Evolutionary conservation across 805 yeast species (phyloP), one percentile per base, ranked within the genome.

Genomic region (Groenewaldozyma tartarivorans): DNA sequence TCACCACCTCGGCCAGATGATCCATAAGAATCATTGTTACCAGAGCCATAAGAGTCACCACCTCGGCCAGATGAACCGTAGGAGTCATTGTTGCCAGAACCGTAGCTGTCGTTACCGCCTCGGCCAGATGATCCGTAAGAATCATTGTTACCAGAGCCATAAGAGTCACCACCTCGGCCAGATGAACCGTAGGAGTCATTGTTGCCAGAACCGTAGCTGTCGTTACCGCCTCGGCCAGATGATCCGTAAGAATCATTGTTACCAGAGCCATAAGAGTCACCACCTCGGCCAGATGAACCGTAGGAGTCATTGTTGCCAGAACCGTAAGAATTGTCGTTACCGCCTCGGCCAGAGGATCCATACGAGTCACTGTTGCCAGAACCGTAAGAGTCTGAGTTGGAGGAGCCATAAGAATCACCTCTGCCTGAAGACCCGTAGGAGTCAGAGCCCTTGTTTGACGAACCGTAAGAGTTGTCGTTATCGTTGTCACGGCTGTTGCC

Each of bases 201-300:
- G 41, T 47, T 48, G 34, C 45, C 55, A n/a, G 21, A 7, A 30
- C 19, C 24, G 16, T 31, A 46, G 11, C 40, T 35, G 26, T 34
- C 38, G 50, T 53, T 44, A 45, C 61, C 56, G 43, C 53, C 52
- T 37, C 54, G 49, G 49, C 60, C 59, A 33, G 54, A 56, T 24
- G 57, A 52, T 33, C 61, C 64, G 43, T 57, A 57, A 19, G 61
- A 53, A 53, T 54, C 52, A 40, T 51, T 43, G 39, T 55, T 60
- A 43, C 56, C 56, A 36, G 35, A n/a, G 18, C 54, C 54, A 42
- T 43, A 50, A 19, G 54, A 49, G 41, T 46, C 48, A 26, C 20
- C 20, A 34, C 36, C 36, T 3, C 34, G 6, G 15, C 41, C 42
- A 33, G 33, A 42, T 16, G 41, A 36, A 26, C 38, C 42, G 37